These are phyloP conservation scores for Diphasiastrum complanatum DNA, from an alignment of 83 land plant species.

Conservation along the genomic window DNA sequence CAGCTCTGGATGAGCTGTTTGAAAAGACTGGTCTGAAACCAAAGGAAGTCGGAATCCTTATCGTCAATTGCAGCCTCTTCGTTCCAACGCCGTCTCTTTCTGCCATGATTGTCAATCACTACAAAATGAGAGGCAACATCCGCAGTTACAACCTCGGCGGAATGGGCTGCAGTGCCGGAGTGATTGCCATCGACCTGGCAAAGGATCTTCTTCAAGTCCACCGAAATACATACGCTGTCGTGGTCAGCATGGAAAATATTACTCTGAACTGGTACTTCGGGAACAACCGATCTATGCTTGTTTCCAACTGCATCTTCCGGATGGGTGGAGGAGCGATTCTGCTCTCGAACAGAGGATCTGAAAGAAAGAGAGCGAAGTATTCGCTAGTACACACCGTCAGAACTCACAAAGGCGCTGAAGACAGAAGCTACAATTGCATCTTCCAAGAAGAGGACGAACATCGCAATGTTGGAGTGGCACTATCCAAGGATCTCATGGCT, in stretches of 20 bases:
- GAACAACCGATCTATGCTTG: slow-evolving; percentile 10
- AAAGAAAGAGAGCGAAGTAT: slow-evolving; percentile 12
- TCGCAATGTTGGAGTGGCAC: slow-evolving; percentile 4
- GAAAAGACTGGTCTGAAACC: slow-evolving; percentile 8
- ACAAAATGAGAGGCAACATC: slow-evolving; percentile 16
- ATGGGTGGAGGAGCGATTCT: slow-evolving; percentile 18
- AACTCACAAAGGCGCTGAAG: slow-evolving; percentile 21
- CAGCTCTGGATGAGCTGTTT: slow-evolving; percentile 17
- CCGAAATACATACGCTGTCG: not conserved
- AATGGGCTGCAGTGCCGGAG: slow-evolving; percentile 19
- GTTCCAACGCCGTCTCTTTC: slow-evolving; percentile 16
- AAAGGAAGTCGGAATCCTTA: slow-evolving; percentile 9
- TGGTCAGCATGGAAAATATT: slow-evolving; percentile 14
- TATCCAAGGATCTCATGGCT: slow-evolving; percentile 11
- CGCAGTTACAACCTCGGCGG: slow-evolving; percentile 7
- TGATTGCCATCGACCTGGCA: slow-evolving; percentile 17
- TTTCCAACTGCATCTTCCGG: slow-evolving; percentile 14
- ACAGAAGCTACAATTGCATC: slow-evolving; percentile 1
- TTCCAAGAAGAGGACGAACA: slow-evolving; percentile 14
- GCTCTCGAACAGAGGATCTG: slow-evolving; percentile 1
- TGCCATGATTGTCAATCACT: slow-evolving; percentile 17
- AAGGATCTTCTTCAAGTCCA: slow-evolving; percentile 17
- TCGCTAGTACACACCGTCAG: slow-evolving; percentile 9
- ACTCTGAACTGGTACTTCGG: slow-evolving; percentile 16
- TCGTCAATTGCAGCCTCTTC: slow-evolving; percentile 16